Percentiles rank a stretch among this genome's conserved stretches.
These are phyloP conservation scores for Botryotinia convoluta DNA, from an alignment of 2,329 filamentous ascomycete species.

Conservation along the genomic window DNA sequence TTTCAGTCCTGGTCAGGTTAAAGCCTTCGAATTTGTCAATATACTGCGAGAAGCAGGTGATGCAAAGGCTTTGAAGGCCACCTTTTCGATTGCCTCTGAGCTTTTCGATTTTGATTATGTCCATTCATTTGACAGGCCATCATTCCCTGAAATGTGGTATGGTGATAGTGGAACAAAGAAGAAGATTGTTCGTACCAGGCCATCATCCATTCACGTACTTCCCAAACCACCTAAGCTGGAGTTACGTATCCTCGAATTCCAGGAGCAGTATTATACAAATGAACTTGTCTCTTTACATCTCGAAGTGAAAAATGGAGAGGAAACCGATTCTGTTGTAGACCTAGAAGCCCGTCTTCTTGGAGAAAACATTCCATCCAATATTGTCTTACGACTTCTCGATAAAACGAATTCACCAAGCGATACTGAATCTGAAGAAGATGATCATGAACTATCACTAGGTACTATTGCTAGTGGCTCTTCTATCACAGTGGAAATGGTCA, in stretches of 20 bases:
- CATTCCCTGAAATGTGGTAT: constrained; percentile 51
- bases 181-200: constrained; percentile 48
- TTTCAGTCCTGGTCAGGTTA: constrained; percentile 63
- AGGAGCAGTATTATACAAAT: constrained; percentile 79
- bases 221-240: constrained; percentile 92
- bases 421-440: not conserved
- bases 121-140: constrained; percentile 50
- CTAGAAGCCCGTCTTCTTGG: constrained; percentile 69
- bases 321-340: constrained; percentile 69
- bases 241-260: constrained; percentile 60
- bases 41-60: constrained; percentile 81
- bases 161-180: constrained; percentile 45
- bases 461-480: constrained; percentile 48
- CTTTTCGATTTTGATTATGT: constrained; percentile 67
- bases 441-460: constrained; percentile 31
- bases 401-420: not conserved
- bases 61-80: constrained; percentile 62
- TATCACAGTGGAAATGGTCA: constrained; percentile 46
- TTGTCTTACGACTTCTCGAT: constrained; percentile 41
- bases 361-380: constrained; percentile 46
- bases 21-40: constrained; percentile 68
- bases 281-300: constrained; percentile 70
- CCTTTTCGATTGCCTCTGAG: constrained; percentile 60
- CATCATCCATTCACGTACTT: constrained; percentile 65
- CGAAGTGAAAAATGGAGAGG: constrained; percentile 77